Evolutionary conservation across 139 green algal genomes (phyloP).

Genomic region (Micromonas commoda): DNA sequence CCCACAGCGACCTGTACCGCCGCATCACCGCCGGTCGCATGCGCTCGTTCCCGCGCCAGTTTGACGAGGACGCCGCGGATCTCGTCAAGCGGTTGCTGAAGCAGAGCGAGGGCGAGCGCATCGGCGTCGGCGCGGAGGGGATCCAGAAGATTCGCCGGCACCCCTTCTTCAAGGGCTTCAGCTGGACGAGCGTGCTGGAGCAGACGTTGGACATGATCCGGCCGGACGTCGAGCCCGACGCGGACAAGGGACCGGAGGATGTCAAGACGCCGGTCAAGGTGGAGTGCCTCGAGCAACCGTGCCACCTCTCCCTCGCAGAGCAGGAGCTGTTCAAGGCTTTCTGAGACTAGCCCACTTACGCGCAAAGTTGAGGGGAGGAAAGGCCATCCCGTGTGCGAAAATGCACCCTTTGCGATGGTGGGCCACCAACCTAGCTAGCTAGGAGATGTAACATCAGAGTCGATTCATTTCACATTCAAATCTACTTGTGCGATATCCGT

Average conservation of each 20-base stretch:
- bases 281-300: neutral
- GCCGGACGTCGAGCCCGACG: neutral
- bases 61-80: neutral
- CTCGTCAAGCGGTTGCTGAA: conserved; percentile 2
- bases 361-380: too few relatives aligned
- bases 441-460: too few relatives aligned
- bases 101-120: neutral
- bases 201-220: neutral
- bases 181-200: conserved; percentile 2
- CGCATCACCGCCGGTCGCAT: conserved; percentile 10
- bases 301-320: neutral
- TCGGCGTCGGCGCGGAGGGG: conserved; percentile 7
- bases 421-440: too few relatives aligned
- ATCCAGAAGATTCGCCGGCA: conserved; percentile 1
- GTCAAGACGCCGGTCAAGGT: neutral
- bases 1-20: neutral
- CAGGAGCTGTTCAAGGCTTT: neutral
- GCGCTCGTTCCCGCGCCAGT: too few relatives aligned
- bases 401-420: too few relatives aligned
- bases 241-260: neutral
- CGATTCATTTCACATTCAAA: too few relatives aligned
- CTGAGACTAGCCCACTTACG: too few relatives aligned
- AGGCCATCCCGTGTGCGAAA: too few relatives aligned
- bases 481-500: too few relatives aligned
- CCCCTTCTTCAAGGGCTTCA: conserved; percentile 3